Evolutionary conservation across 208 protist species (phyloP), one percentile per base, ranked within the genome.

Genomic region (Herpetomonas tarakana): DNA sequence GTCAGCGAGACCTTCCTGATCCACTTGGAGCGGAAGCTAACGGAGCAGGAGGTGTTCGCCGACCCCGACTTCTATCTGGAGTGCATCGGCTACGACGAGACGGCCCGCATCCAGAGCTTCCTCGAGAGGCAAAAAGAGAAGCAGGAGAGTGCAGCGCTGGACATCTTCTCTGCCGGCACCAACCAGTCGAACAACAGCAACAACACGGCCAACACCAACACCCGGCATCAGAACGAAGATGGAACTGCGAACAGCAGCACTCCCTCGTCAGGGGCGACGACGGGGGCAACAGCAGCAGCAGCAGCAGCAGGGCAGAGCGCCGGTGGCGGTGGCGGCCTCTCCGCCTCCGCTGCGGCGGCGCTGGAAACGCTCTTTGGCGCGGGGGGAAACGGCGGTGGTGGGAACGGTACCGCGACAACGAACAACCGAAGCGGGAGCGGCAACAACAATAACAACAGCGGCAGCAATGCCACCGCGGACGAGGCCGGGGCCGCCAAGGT

Each of bases 1-100:
- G 65, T 44, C n/a, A 65, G 69, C 45, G 54, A 54, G 53, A 86
- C 79, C 26, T 71, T 68, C 45, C 45, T 83, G 38, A 41, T 89
- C 12, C 78, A 86, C 63, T 35, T 83, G 3, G 52, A 74, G 47
- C 51, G 59, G 55, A 35, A 62, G 26, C 69, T 81, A 39, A 76
- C 64, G 0, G 55, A 31, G 2, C 61, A 57, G 1, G 69, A 72
- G 31, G 26, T 81, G 1, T 26, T 39, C 0, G 58, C 47, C 11
- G 35, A 74, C 52, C 38, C 54, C 14, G 29, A 54, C 9, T 0
- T 59, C 14, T 73, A 62, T 58, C 69, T 81, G 6, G 19, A 58
- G 6, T 66, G 56, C 52, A 62, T 67, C 3, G 14, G 52, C 26
- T 77, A 77, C 55, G n/a, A 26, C 2, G 71, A 77, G 52, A 0